These are phyloP conservation scores for Castanea mollissima DNA, from an alignment of 306 rosid species.

Conservation along the genomic window DNA sequence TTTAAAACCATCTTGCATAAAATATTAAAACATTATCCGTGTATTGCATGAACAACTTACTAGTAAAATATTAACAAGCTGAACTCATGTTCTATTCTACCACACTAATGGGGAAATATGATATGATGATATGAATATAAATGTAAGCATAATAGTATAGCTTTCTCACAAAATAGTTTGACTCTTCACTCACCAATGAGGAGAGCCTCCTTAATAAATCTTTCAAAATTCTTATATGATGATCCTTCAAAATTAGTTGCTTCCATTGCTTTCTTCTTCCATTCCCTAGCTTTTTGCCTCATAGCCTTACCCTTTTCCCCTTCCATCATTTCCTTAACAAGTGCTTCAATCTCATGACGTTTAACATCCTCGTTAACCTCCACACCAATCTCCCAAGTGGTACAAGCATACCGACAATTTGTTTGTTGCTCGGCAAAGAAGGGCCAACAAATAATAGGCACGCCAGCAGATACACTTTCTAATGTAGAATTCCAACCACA, in stretches of 20 bases:
- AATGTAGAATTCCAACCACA: slow-evolving; percentile 52
- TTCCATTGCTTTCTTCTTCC: slow-evolving; percentile 42
- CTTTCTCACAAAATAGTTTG: too few relatives aligned
- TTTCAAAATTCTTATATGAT: slow-evolving; percentile 33
- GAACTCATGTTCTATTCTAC: too few relatives aligned
- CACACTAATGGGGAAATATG: too few relatives aligned
- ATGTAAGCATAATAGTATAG: too few relatives aligned
- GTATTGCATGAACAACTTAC: too few relatives aligned
- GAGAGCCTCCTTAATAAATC: slow-evolving; percentile 38
- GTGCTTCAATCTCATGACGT: slow-evolving; percentile 23
- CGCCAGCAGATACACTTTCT: slow-evolving; percentile 39
- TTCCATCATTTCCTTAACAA: slow-evolving; percentile 42
- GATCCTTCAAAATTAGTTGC: slow-evolving; percentile 36
- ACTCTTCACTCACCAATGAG: background rate
- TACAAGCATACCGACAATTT: slow-evolving; percentile 41
- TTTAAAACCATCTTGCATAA: too few relatives aligned
- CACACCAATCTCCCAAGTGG: slow-evolving; percentile 37
- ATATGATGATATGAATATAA: too few relatives aligned
- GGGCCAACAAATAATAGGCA: slow-evolving; percentile 55
- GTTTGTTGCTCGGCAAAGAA: slow-evolving; percentile 49
- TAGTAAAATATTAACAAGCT: too few relatives aligned
- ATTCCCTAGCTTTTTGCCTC: slow-evolving; percentile 28
- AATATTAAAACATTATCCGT: too few relatives aligned
- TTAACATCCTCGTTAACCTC: slow-evolving; percentile 40
- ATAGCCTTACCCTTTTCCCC: slow-evolving; percentile 28